Base-by-base conservation (phyloP, 768 basidiomycete species). In the Phylloporus sp. region DNA sequence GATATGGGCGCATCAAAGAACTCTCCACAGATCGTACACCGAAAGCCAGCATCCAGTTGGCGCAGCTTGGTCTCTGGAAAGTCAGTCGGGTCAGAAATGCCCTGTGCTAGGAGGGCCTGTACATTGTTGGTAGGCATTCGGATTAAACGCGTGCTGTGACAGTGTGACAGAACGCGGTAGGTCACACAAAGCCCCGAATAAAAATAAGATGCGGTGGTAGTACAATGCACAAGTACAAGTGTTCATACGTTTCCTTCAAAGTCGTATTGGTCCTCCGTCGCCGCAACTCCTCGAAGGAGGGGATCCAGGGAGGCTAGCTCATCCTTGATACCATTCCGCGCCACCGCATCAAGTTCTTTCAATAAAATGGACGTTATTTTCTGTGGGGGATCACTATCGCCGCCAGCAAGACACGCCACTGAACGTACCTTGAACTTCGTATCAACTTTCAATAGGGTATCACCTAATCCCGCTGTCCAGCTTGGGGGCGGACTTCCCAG, bases 301-400 rank as follows among this genome's bases (percentile, higher is more conserved):
- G 90, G 90, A 68, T 91, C 88, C 40, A 93, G 76, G 23, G 88
- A 87, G 16, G 86, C 82, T 32, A 94, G 73, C 68, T 94, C 91
- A 50, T 90, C 87, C 67, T 80, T 85, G 66, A 94, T 93, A 13
- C 82, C 80, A 44, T 83, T 84, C 52, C 91, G 77, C 43, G 91
- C 91, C 42, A 90, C 81, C 35, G 79, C 75, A 69, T 95, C 92
- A 22, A 95, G 79, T 57, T 95, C 92, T 67, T 92, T 93, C 51
- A 92, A 70, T 10, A 95, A 71, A 36, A 71, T 72, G 18, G 81
- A 78, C n/a, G 85, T 87, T 56, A 94, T 83, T 85, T 93, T 95
- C 92, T 94, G 67, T 16, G n/a, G 34, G 6, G 35, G 1, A 36
- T 65, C 29, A 52, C 20, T 26, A 50, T 50, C 31, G 0, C 23